These are phyloP conservation scores for Royoungia palumana DNA, from an alignment of 768 basidiomycete genomes.

Conservation along the genomic window DNA sequence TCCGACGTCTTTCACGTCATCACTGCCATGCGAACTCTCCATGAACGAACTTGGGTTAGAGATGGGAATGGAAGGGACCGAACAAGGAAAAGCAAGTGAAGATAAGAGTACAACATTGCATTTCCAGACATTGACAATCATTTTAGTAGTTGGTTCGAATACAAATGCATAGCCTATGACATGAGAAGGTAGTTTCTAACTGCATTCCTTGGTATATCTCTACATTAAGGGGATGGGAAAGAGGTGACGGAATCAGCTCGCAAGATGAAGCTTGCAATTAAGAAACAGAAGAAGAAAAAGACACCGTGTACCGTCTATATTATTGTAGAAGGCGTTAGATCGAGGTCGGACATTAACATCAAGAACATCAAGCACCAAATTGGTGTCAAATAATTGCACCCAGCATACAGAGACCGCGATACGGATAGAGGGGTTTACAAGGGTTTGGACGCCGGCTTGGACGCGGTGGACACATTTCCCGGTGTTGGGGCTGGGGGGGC, in stretches of 20 bases:
- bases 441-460: slow-evolving; percentile 16
- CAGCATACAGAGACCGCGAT: too few relatives aligned
- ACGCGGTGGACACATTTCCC: neutral
- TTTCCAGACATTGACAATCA: too few relatives aligned
- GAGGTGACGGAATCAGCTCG: neutral
- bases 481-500: slow-evolving; percentile 28
- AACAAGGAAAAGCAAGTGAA: too few relatives aligned
- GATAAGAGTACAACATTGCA: slow-evolving; percentile 1
- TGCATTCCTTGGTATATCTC: slow-evolving; percentile 24
- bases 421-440: neutral
- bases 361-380: neutral
- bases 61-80: too few relatives aligned
- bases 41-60: too few relatives aligned
- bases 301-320: slow-evolving; percentile 2
- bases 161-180: neutral
- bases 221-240: slow-evolving; percentile 8
- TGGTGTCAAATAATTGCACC: neutral
- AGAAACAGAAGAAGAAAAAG: neutral
- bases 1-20: too few relatives aligned
- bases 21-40: too few relatives aligned
- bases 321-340: too few relatives aligned
- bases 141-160: too few relatives aligned
- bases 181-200: slow-evolving; percentile 11
- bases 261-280: neutral
- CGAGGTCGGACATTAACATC: too few relatives aligned